Evolutionary conservation across 768 basidiomycete genomes (phyloP).

Genomic region (Leucogyrophana mollusca): DNA sequence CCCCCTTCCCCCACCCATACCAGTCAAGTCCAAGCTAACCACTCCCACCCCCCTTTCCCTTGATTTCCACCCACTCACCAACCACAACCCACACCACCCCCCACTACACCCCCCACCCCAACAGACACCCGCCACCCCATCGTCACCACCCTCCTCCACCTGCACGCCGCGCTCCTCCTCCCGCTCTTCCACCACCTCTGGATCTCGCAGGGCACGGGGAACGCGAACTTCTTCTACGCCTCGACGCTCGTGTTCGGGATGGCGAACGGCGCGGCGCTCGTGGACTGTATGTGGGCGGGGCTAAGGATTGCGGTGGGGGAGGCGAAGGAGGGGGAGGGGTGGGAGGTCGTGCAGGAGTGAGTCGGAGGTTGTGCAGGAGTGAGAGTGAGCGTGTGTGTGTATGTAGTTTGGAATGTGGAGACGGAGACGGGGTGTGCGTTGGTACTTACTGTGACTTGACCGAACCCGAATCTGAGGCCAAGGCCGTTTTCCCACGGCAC

Average conservation of each 20-base stretch:
- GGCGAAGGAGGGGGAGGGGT: conserved; percentile 40
- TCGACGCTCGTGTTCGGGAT: conserved; percentile 92
- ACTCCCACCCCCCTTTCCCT: no score
- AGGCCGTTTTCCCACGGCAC: no score
- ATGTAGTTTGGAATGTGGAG: no score
- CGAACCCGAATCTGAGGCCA: no score
- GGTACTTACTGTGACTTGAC: no score
- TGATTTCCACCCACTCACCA: not conserved
- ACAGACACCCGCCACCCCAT: conserved; percentile 84
- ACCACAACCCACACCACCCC: not conserved
- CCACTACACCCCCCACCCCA: no score
- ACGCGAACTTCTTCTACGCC: conserved; percentile 98
- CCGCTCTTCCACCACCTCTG: conserved; percentile 92
- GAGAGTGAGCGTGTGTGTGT: no score
- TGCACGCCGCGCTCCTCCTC: conserved; percentile 81
- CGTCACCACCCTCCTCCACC: conserved; percentile 76
- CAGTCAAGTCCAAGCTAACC: no score
- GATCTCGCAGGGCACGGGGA: conserved; percentile 89
- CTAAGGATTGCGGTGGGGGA: conserved; percentile 69
- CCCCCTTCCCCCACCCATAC: not conserved
- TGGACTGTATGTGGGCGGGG: conserved; percentile 85
- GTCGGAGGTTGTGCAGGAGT: conserved; percentile 29
- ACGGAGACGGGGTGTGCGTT: no score
- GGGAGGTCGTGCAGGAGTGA: conserved; percentile 9
- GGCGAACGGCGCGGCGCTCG: conserved; percentile 77